Evolutionary conservation across 2,329 filamentous ascomycete species (phyloP), one percentile per base, ranked within the genome.

Genomic region (Claviceps sp.): DNA sequence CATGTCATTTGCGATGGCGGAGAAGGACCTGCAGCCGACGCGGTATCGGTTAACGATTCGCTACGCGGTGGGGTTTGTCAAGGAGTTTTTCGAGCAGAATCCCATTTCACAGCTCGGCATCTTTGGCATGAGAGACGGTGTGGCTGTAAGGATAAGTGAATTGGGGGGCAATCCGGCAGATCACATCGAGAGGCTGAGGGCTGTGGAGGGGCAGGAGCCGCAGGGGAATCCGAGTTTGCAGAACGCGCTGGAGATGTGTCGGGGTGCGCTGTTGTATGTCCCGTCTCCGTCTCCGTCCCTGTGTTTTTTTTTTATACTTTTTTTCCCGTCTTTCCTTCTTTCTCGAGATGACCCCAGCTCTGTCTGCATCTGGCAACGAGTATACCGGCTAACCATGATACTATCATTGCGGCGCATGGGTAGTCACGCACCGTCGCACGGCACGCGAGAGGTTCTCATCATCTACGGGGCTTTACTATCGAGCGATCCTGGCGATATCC

Each of bases 21-120:
- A 97, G 68, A 97, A 97, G 69, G 93, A 98, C 64, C 76, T 97
- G 58, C 81, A 93, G 26, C 93, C 93, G 5, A 95, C 84, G 44
- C 81, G 91, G 55, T 90, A 91, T 68, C 78, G 89, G 40, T 78
- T 96, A 37, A 85, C 84, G 50, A 76, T 96, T 62, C 83, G 83
- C 57, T 94, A 89, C 68, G 85, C 89, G 16, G 80, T 85, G 57
- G 85, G 89, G 53, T 98, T 97, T 67, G 85, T 97, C 48, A 79
- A 84, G 54, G 91, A 96, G 66, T 98, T 89, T 70, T 98, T 97
- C 64, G 93, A 97, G 69, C 93, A 98, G 69, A 98, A 98, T 62
- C 93, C 93, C 11, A 97, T 98, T 58, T 95, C 89, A 10, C 93
- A 98, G 69, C 79, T 98, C 52, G 90, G 87, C 24, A 85, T 98